These are phyloP conservation scores for Pseudogymnoascus sp. DNA, from an alignment of 2,329 filamentous ascomycete species.

Conservation along the genomic window DNA sequence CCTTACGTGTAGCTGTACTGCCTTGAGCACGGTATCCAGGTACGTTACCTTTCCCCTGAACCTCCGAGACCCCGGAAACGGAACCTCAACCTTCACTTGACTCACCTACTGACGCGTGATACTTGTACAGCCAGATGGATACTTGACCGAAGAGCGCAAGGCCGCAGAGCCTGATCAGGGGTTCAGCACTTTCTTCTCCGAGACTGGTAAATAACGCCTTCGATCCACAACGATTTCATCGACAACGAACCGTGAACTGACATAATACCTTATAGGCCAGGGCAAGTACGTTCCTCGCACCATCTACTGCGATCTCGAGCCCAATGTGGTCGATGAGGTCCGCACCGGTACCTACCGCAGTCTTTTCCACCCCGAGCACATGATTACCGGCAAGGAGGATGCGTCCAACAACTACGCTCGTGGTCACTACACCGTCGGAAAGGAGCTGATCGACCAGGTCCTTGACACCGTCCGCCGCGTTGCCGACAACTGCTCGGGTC, in stretches of 20 bases:
- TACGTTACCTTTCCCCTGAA: conserved; percentile 39
- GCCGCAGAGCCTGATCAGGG: conserved; percentile 85
- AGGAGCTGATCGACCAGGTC: conserved; percentile 97
- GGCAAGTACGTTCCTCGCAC: conserved; percentile 98
- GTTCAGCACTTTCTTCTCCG: conserved; percentile 99
- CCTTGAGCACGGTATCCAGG: conserved; percentile 98
- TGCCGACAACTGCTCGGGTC: conserved; percentile 94
- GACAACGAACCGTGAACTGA: conserved; percentile 25
- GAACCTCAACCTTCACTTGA: background rate
- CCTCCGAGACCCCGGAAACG: background rate
- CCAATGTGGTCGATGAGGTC: conserved; percentile 98
- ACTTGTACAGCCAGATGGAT: conserved; percentile 76
- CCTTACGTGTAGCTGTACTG: conserved; percentile 75
- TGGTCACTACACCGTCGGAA: conserved; percentile 98
- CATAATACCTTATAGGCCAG: conserved; percentile 53
- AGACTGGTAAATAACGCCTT: conserved; percentile 68
- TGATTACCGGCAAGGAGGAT: conserved; percentile 99
- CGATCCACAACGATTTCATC: conserved; percentile 6
- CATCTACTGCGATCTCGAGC: conserved; percentile 99
- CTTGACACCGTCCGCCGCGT: conserved; percentile 96
- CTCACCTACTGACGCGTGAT: conserved; percentile 28
- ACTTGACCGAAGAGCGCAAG: conserved; percentile 97
- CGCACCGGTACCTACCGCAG: conserved; percentile 92
- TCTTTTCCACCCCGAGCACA: conserved; percentile 97
- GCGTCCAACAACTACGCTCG: conserved; percentile 99